Conservation (phyloP, 2,329 filamentous ascomycete genomes). For the Ilyonectria sp. region DNA sequence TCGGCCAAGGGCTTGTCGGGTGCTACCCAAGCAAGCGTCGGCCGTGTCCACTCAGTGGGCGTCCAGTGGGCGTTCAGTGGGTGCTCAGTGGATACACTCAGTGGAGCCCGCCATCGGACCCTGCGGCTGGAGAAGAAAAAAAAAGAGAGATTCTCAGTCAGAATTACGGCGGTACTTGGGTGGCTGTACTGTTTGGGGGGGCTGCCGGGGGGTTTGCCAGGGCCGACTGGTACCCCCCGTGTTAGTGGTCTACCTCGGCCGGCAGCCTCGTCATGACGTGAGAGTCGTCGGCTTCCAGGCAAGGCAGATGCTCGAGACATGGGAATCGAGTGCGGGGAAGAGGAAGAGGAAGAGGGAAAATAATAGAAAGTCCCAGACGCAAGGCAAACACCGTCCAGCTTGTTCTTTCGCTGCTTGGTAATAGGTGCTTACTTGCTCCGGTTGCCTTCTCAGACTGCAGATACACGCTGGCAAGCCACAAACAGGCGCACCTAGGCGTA, state of each 20-base stretch:
- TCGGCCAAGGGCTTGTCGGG: not conserved
- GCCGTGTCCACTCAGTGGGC: slow-evolving; percentile 16
- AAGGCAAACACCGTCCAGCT: not conserved
- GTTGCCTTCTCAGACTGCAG: not conserved
- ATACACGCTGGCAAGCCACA: not conserved
- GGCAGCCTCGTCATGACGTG: slow-evolving; percentile 38
- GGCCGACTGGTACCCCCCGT: slow-evolving; percentile 14
- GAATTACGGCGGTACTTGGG: slow-evolving; percentile 24
- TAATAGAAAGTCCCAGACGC: not conserved
- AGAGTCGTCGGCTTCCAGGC: slow-evolving; percentile 15
- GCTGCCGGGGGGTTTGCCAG: slow-evolving; percentile 29
- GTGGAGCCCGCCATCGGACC: slow-evolving; percentile 42
- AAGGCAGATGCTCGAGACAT: not conserved
- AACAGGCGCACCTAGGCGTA: not conserved
- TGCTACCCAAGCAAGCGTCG: slow-evolving; percentile 10
- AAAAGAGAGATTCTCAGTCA: slow-evolving; percentile 37
- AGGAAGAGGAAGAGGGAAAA: not conserved
- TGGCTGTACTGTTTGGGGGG: slow-evolving; percentile 8
- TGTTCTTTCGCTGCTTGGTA: not conserved
- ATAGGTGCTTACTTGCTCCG: not conserved
- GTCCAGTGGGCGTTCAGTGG: too few relatives aligned
- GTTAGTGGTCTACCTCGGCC: slow-evolving; percentile 44
- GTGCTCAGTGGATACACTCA: not conserved
- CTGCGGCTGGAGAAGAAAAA: slow-evolving; percentile 48
- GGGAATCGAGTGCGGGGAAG: not conserved